Evolutionary conservation across 345 rosid species (phyloP).

Genomic region (Triadica sebifera): DNA sequence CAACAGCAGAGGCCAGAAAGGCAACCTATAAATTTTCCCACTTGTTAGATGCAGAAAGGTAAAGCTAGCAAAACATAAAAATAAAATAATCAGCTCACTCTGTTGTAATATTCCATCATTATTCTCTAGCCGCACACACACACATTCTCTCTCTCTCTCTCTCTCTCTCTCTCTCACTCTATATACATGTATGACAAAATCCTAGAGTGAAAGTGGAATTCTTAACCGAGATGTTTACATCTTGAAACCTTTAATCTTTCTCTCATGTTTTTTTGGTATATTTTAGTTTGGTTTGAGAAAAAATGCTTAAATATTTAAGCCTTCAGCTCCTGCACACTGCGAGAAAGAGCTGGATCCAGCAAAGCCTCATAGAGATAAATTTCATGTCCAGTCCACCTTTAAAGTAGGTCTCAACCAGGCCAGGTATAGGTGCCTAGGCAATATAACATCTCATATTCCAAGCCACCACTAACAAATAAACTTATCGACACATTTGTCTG

Average conservation of each 20-base stretch:
- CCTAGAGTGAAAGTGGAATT: neutral
- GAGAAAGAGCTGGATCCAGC: no score
- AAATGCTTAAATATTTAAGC: neutral
- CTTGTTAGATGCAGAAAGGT: conserved; percentile 20
- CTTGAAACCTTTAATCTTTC: neutral
- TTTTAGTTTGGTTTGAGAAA: neutral
- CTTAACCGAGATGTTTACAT: neutral
- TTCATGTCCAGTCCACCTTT: no score
- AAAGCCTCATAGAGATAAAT: no score
- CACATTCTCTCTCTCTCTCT: neutral
- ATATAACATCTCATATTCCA: no score
- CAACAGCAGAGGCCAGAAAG: conserved; percentile 93
- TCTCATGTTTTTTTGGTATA: neutral
- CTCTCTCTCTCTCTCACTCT: no score
- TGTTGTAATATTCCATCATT: neutral
- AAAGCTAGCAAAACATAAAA: neutral
- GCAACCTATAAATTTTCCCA: conserved; percentile 59
- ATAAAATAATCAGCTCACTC: neutral
- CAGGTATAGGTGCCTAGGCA: no score
- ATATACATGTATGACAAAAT: no score
- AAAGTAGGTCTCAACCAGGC: no score
- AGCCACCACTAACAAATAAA: no score
- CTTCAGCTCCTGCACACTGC: no score
- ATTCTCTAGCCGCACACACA: no score
- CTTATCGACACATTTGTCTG: no score